phyloP scores from a whole-genome alignment of 2,329 filamentous ascomycete genomes.

The Paraphoma chrysanthemicola region DNA sequence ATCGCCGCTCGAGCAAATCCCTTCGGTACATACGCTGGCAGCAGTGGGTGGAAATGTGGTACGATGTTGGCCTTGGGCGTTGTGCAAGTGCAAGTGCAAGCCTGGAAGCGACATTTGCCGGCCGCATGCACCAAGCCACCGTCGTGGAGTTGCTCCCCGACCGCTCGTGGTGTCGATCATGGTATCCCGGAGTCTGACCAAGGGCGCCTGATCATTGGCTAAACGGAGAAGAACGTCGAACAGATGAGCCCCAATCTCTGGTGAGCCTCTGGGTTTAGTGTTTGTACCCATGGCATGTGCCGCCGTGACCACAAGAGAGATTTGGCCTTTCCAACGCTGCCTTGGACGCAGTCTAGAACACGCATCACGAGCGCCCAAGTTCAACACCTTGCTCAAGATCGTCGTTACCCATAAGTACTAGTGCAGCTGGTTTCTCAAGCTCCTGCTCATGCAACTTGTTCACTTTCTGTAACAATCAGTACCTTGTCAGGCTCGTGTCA shows the following conservation, averaged over 20 bases:
- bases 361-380: slow-evolving; percentile 18
- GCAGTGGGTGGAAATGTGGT: neutral
- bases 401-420: slow-evolving; percentile 24
- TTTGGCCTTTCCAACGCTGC: slow-evolving; percentile 31
- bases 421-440: slow-evolving; percentile 20
- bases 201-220: slow-evolving; percentile 24
- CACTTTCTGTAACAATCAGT: slow-evolving; percentile 9
- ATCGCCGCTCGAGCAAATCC: neutral
- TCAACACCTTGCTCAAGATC: slow-evolving; percentile 27
- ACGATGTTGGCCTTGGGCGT: neutral
- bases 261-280: slow-evolving; percentile 15
- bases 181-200: slow-evolving; percentile 9
- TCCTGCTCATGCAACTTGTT: slow-evolving; percentile 22
- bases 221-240: slow-evolving; percentile 17
- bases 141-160: slow-evolving; percentile 18
- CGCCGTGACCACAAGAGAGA: slow-evolving; percentile 34
- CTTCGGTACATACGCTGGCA: neutral
- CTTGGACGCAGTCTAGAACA: slow-evolving; percentile 44
- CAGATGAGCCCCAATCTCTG: slow-evolving; percentile 19
- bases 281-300: slow-evolving; percentile 30
- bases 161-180: slow-evolving; percentile 17
- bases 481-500: slow-evolving; percentile 18
- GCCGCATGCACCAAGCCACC: slow-evolving; percentile 10
- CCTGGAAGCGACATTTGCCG: slow-evolving; percentile 3
- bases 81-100: neutral